Percentiles rank a stretch among this genome's conserved stretches.
These are phyloP conservation scores for Corymbia citriodora DNA, from an alignment of 441 rosid genomes.

Conservation along the genomic window DNA sequence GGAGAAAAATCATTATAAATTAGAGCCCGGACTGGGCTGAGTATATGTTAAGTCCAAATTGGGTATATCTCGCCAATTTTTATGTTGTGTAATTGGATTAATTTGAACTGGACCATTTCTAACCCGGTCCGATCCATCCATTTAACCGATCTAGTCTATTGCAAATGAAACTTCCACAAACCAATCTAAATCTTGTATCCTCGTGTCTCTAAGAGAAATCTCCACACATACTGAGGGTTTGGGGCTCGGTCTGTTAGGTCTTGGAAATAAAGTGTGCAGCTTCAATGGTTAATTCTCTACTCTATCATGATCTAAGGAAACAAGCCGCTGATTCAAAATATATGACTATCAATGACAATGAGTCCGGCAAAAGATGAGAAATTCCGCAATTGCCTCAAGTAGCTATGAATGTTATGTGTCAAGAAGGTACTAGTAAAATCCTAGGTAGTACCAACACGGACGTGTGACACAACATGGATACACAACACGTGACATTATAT, in stretches of 20 bases:
- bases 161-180: background rate
- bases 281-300: background rate
- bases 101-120: fast-evolving
- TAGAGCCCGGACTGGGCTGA: too few species aligned
- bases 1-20: too few species aligned
- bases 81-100: too few species aligned
- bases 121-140: background rate
- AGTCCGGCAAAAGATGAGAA: background rate
- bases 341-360: too few species aligned
- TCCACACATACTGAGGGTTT: background rate
- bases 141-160: background rate
- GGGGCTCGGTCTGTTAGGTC: background rate
- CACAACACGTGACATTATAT: too few species aligned
- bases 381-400: background rate
- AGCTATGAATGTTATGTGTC: background rate
- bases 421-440: background rate
- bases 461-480: too few species aligned
- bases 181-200: background rate
- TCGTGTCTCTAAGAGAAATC: too few species aligned
- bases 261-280: background rate
- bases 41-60: background rate
- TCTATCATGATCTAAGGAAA: background rate
- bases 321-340: background rate
- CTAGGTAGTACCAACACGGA: too few species aligned
- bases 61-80: background rate